Evolutionary conservation across 768 basidiomycete species (phyloP).

Genomic region (Hirschioporus abietinus): DNA sequence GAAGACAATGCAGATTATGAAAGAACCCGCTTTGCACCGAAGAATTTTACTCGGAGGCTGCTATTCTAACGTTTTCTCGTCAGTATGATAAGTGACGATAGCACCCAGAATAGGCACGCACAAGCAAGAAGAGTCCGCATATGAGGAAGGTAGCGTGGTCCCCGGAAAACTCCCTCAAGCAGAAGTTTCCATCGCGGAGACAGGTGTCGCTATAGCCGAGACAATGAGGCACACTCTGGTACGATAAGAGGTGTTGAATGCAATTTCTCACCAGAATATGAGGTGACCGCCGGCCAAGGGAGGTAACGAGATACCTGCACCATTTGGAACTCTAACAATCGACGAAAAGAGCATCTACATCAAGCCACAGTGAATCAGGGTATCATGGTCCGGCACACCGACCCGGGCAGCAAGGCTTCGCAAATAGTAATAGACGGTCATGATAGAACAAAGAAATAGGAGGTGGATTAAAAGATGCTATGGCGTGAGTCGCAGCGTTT

Average conservation of each 20-base stretch:
- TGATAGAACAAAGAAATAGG: too few species aligned
- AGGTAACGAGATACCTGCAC: not conserved
- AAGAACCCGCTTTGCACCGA: too few species aligned
- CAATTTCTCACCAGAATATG: not conserved
- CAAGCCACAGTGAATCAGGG: not conserved
- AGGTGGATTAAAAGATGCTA: not conserved
- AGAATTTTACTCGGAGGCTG: not conserved
- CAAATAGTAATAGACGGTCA: not conserved
- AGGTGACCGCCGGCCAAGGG: not conserved
- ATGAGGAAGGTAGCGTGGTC: not conserved
- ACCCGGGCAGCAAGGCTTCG: not conserved
- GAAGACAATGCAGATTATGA: too few species aligned
- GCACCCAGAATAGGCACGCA: not conserved
- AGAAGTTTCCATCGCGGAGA: not conserved
- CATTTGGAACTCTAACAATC: not conserved
- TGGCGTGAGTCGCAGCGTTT: not conserved
- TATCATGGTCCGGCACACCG: not conserved
- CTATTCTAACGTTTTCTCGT: not conserved
- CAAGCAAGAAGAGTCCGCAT: too few species aligned
- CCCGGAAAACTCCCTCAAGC: not conserved
- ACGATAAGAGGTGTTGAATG: not conserved
- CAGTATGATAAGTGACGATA: not conserved
- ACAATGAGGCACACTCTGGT: not conserved
- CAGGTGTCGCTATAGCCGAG: not conserved
- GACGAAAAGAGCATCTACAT: not conserved